A percentile compares a stretch with the other conserved stretches of the same genome.
These are phyloP conservation scores for Ascochyta fabae DNA, from an alignment of 2,329 filamentous ascomycete genomes.

Conservation along the genomic window DNA sequence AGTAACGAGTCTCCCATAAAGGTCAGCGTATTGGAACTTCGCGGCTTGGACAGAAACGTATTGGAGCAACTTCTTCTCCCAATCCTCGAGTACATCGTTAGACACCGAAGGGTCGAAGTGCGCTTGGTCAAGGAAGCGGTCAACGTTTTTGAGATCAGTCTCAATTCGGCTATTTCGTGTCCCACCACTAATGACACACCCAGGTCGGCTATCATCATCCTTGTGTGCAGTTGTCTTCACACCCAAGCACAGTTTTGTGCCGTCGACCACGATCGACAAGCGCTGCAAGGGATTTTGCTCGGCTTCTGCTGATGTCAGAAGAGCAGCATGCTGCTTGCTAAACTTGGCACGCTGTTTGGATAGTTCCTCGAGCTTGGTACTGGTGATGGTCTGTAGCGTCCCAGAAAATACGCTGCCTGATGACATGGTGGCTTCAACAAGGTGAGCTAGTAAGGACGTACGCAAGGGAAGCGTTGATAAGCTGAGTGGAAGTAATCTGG, in stretches of 20 bases:
- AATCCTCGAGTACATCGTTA: conserved; percentile 38
- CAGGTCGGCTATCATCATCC: conserved; percentile 14
- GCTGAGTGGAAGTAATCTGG: too few species aligned
- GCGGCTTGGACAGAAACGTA: conserved; percentile 46
- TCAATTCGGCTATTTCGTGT: conserved; percentile 32
- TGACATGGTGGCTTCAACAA: conserved; percentile 20
- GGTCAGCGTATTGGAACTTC: conserved; percentile 44
- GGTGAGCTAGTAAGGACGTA: neutral
- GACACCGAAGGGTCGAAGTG: conserved; percentile 48
- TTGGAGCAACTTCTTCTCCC: conserved; percentile 38
- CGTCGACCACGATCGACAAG: conserved; percentile 33
- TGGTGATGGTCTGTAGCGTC: conserved; percentile 46
- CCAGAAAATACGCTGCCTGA: conserved; percentile 44
- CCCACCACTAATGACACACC: conserved; percentile 28
- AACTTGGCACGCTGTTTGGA: conserved; percentile 45
- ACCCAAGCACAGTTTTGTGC: conserved; percentile 39
- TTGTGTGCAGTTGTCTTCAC: conserved; percentile 25
- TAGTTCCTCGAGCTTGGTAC: conserved; percentile 47
- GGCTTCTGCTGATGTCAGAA: conserved; percentile 20
- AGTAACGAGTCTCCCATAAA: conserved; percentile 46
- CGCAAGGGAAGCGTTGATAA: too few species aligned
- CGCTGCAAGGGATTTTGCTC: conserved; percentile 33
- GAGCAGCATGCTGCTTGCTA: conserved; percentile 32
- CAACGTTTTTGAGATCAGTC: conserved; percentile 40
- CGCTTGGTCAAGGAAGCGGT: conserved; percentile 47